A percentile compares a stretch with the other conserved stretches of the same genome.
Evolutionary conservation across 371 early-diverging fungal genomes (phyloP).

Genomic region (Mortierella sp.): DNA sequence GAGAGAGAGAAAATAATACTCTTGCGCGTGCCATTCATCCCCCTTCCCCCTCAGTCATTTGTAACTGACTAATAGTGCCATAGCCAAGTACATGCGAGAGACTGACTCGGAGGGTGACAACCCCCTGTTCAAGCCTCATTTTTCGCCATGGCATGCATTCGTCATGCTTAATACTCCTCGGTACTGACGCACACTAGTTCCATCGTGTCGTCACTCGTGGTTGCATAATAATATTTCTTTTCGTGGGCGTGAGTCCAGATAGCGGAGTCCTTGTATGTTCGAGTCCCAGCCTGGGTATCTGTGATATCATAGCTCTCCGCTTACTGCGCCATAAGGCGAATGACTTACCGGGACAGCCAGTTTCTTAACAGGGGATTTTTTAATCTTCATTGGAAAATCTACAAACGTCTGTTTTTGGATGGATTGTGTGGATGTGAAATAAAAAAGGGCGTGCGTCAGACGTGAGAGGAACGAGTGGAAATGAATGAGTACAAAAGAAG

Average conservation of each 20-base stretch:
- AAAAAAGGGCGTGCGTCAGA: too few species aligned
- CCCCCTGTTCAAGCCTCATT: not conserved
- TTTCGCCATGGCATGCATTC: not conserved
- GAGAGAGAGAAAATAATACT: not conserved
- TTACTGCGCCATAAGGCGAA: not conserved
- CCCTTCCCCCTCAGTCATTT: not conserved
- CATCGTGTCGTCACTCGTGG: conserved; percentile 15
- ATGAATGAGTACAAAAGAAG: too few species aligned
- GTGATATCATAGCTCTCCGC: too few species aligned
- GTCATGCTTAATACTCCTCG: not conserved
- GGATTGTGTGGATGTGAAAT: too few species aligned
- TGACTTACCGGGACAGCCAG: conserved; percentile 69
- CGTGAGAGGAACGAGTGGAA: too few species aligned
- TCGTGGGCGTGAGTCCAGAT: too few species aligned
- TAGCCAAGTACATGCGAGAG: not conserved
- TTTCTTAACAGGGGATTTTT: conserved; percentile 73
- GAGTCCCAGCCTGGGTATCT: not conserved
- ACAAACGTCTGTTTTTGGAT: too few species aligned
- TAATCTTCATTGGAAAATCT: conserved; percentile 69
- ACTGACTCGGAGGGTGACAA: too few species aligned
- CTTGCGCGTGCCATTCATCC: too few species aligned
- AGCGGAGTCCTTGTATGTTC: not conserved
- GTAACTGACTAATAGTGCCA: not conserved
- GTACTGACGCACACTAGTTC: too few species aligned
- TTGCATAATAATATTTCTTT: too few species aligned